These are phyloP conservation scores for Pythium volutum DNA, from an alignment of 352 stramenopile genomes.

Conservation along the genomic window DNA sequence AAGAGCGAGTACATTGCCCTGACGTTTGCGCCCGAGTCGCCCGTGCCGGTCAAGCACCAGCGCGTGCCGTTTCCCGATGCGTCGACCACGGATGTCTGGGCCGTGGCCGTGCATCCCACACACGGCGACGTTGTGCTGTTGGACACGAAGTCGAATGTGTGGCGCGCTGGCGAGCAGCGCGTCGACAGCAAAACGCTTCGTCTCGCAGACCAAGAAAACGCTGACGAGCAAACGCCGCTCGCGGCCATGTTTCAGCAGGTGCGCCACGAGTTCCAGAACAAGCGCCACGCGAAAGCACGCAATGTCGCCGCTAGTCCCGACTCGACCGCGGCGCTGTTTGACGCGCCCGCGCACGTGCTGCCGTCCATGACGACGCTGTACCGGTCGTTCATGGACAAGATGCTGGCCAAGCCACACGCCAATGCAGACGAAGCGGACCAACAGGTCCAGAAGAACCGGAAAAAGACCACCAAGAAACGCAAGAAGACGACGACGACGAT, in stretches of 20 bases:
- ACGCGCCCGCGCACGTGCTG: conserved; percentile 76
- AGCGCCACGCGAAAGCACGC: conserved; percentile 4
- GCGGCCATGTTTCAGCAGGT: conserved; percentile 30
- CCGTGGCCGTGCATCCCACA: conserved; percentile 51
- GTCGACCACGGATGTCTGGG: conserved; percentile 40
- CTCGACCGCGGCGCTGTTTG: conserved; percentile 53
- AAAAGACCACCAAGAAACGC: conserved; percentile 36
- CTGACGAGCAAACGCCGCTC: conserved; percentile 40
- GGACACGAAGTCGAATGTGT: conserved; percentile 52
- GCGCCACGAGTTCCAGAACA: conserved; percentile 20
- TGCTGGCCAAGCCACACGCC: conserved; percentile 62
- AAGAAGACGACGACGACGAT: conserved; percentile 32
- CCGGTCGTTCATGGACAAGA: conserved; percentile 85
- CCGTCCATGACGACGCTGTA: conserved; percentile 83
- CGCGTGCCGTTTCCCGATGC: conserved; percentile 30
- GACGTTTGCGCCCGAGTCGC: conserved; percentile 43
- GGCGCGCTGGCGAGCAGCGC: conserved; percentile 49
- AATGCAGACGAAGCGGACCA: conserved; percentile 21
- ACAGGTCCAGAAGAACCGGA: conserved; percentile 57
- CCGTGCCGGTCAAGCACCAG: conserved; percentile 49
- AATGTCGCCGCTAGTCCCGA: conserved; percentile 8
- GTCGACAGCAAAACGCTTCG: conserved; percentile 38
- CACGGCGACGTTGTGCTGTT: conserved; percentile 60
- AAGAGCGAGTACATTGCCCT: conserved; percentile 43
- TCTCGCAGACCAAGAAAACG: conserved; percentile 25